A percentile compares a stretch with the other conserved stretches of the same genome.
phyloP scores from a whole-genome alignment of 2,329 filamentous ascomycete genomes.

The Cylindrodendrum hubeiense region DNA sequence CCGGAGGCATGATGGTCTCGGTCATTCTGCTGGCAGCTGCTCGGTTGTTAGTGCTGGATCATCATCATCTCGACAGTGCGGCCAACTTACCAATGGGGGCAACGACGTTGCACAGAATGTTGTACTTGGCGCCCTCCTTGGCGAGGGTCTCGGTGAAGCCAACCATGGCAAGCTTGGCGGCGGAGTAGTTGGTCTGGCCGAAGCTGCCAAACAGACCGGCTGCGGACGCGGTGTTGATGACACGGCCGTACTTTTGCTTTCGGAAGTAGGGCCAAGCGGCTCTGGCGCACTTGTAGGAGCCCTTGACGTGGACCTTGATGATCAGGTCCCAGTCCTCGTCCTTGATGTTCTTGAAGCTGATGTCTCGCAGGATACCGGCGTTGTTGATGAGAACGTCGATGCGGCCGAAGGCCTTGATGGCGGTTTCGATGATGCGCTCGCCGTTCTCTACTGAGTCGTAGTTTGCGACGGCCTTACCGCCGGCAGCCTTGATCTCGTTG shows the following conservation, averaged over 20 bases:
- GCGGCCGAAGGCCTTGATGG: conserved; percentile 84
- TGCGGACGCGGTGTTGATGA: conserved; percentile 98
- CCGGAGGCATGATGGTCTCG: conserved; percentile 94
- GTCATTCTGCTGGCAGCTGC: conserved; percentile 94
- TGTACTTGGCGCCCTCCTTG: conserved; percentile 98
- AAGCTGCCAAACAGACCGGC: conserved; percentile 96
- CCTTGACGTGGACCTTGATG: conserved; percentile 91
- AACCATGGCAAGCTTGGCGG: conserved; percentile 94
- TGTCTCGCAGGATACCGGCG: conserved; percentile 92
- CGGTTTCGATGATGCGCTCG: conserved; percentile 92
- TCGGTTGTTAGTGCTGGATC: conserved; percentile 27
- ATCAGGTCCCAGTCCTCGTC: conserved; percentile 97
- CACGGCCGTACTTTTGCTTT: conserved; percentile 97
- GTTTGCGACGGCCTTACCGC: conserved; percentile 97
- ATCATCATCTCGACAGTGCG: not conserved
- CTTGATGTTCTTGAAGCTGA: conserved; percentile 99
- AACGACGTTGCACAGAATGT: conserved; percentile 95
- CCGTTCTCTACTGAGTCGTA: conserved; percentile 96
- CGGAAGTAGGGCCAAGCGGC: conserved; percentile 98
- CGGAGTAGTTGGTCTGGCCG: conserved; percentile 96
- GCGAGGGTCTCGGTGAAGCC: conserved; percentile 98
- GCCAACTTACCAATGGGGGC: conserved; percentile 77
- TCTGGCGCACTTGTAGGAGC: conserved; percentile 93
- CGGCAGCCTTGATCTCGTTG: conserved; percentile 84
- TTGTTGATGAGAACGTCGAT: conserved; percentile 98